phyloP scores from a whole-genome alignment of 495 filamentous ascomycete genomes.

The Podospora fimiseda region DNA sequence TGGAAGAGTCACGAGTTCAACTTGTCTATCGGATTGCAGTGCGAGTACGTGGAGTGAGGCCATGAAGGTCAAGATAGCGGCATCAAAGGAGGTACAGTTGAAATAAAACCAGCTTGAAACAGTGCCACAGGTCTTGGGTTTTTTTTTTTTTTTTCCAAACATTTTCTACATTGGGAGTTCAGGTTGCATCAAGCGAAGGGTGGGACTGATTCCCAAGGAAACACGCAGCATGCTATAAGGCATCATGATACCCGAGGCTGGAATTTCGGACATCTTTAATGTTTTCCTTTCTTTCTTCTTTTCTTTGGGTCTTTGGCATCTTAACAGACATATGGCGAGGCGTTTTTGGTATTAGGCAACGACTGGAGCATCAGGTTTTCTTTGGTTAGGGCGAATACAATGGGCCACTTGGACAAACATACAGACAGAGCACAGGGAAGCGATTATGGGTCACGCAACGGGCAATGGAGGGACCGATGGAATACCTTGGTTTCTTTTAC shows the following conservation, averaged over 20 bases:
- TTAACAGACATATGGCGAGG: not conserved
- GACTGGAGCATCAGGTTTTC: not conserved
- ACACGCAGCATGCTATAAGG: not conserved
- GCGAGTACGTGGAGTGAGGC: not conserved
- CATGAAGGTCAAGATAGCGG: not conserved
- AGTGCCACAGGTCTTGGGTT: not conserved
- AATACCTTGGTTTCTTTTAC: no score
- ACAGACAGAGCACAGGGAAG: not conserved
- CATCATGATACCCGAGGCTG: slow-evolving; percentile 1
- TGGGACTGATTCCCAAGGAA: not conserved
- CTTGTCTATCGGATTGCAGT: slow-evolving; percentile 1
- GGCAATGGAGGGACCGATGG: no score
- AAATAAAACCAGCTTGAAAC: not conserved
- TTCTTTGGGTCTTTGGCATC: no score
- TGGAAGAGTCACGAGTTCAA: slow-evolving; percentile 1
- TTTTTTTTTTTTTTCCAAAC: not conserved
- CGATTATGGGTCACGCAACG: no score
- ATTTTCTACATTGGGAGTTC: not conserved
- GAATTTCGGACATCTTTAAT: not conserved
- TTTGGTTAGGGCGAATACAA: no score
- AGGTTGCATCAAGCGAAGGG: slow-evolving; percentile 1
- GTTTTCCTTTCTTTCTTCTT: not conserved
- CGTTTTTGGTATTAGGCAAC: not conserved
- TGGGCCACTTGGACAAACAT: not conserved
- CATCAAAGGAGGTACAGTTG: not conserved